phyloP scores from a whole-genome alignment of 2,329 filamentous ascomycete genomes.

The Beauveria sp. region DNA sequence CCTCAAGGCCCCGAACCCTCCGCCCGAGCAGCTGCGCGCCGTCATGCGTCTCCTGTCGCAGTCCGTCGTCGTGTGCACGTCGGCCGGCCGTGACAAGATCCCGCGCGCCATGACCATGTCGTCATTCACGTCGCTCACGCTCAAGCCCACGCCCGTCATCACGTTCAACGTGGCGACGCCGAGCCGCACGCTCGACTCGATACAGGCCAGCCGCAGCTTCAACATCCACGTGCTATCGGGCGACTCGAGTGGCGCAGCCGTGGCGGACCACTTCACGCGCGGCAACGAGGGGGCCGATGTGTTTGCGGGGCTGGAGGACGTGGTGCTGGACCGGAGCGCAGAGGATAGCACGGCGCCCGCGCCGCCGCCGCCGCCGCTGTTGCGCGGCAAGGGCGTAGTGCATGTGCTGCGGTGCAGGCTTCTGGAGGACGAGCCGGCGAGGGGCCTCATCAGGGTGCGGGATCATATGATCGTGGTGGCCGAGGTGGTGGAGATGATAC shows the following conservation, averaged over 20 bases:
- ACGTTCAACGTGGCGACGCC: conserved; percentile 51
- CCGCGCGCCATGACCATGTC: conserved; percentile 52
- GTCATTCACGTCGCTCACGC: conserved; percentile 48
- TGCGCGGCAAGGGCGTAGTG: conserved; percentile 45
- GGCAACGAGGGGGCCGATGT: conserved; percentile 36
- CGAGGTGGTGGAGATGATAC: conserved; percentile 39
- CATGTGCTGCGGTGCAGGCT: conserved; percentile 39
- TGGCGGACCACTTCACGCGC: conserved; percentile 45
- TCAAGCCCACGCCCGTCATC: conserved; percentile 43
- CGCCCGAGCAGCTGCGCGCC: conserved; percentile 41
- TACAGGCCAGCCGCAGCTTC: conserved; percentile 36
- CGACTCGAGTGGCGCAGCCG: conserved; percentile 36
- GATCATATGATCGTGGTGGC: conserved; percentile 47
- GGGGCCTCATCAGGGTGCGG: conserved; percentile 38
- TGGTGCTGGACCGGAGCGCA: conserved; percentile 11
- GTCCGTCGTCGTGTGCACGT: conserved; percentile 48
- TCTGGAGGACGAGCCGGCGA: conserved; percentile 29
- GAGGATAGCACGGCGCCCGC: background rate
- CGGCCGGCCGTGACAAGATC: conserved; percentile 25
- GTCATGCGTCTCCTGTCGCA: conserved; percentile 48
- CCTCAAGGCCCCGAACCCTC: conserved; percentile 22
- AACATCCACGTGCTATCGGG: conserved; percentile 48
- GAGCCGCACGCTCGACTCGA: conserved; percentile 47
- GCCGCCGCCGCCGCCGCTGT: conserved; percentile 30
- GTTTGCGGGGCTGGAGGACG: conserved; percentile 29